Evolutionary conservation across 2,329 filamentous ascomycete genomes (phyloP).

Genomic region (Diaporthe destruens): DNA sequence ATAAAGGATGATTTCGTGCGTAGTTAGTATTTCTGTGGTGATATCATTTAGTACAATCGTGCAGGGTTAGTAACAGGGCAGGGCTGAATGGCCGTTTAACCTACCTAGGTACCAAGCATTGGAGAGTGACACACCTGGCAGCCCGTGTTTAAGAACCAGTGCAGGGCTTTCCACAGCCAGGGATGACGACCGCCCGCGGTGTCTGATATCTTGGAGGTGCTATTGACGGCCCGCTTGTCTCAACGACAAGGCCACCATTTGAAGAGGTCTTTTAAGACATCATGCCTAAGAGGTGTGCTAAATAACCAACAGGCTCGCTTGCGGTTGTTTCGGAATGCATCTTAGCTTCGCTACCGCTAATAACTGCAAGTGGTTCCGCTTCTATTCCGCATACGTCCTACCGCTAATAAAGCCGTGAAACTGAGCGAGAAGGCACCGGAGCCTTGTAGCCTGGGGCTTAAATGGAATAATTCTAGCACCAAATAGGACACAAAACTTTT

Average conservation of each 20-base stretch:
- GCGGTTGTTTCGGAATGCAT: neutral
- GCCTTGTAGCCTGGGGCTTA: neutral
- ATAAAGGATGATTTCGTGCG: too few relatives aligned
- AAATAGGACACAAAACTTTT: neutral
- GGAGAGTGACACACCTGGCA: too few relatives aligned
- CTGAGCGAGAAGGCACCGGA: constrained; percentile 5
- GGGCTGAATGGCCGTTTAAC: too few relatives aligned
- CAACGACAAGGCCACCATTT: neutral
- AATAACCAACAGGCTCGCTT: neutral
- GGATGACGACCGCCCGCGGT: too few relatives aligned
- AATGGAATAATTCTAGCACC: neutral
- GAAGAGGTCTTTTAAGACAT: neutral
- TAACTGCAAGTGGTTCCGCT: too few relatives aligned
- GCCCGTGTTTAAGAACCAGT: too few relatives aligned
- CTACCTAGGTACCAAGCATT: too few relatives aligned
- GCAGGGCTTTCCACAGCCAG: too few relatives aligned
- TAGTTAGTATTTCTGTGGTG: too few relatives aligned
- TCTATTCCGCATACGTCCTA: too few relatives aligned
- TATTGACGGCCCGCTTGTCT: neutral
- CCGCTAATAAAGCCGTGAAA: neutral
- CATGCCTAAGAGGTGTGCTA: neutral
- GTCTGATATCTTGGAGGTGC: neutral
- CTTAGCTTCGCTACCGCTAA: neutral
- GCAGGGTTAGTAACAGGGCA: too few relatives aligned
- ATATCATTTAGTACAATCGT: too few relatives aligned